phyloP scores from a whole-genome alignment of 1,284 basidiomycete genomes.

The Cystobasidium pallidum region DNA sequence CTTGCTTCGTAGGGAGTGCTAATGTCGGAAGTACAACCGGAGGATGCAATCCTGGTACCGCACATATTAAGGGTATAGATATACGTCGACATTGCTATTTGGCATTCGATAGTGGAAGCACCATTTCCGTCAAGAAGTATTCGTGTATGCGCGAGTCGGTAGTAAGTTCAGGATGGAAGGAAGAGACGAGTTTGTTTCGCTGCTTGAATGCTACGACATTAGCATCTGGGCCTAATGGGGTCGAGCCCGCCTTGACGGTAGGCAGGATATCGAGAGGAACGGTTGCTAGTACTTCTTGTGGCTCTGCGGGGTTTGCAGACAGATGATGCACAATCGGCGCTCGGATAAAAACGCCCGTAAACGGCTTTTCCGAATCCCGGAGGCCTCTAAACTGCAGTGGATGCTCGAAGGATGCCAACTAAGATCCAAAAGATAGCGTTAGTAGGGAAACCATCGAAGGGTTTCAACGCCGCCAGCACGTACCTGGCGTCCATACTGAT shows the following conservation, averaged over 20 bases:
- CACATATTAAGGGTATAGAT: too few relatives aligned
- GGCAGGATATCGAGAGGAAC: conserved; percentile 63
- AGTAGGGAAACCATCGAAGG: background rate
- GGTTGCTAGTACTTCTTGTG: conserved; percentile 67
- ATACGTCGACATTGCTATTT: background rate
- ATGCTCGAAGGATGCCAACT: conserved; percentile 89
- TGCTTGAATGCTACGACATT: conserved; percentile 84
- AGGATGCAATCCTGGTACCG: too few relatives aligned
- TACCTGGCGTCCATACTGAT: conserved; percentile 69
- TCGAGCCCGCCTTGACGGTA: conserved; percentile 46
- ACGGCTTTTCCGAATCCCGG: conserved; percentile 66
- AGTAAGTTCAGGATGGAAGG: conserved; percentile 93
- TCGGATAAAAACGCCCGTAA: conserved; percentile 90
- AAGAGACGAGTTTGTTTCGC: conserved; percentile 81
- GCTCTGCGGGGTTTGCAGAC: conserved; percentile 56
- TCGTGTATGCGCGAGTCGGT: conserved; percentile 66
- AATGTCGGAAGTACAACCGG: too few relatives aligned
- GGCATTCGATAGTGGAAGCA: background rate
- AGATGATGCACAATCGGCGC: conserved; percentile 68
- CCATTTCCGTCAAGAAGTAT: conserved; percentile 33
- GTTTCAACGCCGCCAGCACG: background rate
- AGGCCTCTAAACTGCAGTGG: conserved; percentile 70
- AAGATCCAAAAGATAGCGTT: background rate
- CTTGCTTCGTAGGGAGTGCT: too few relatives aligned
- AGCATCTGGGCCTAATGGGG: conserved; percentile 61